These are phyloP conservation scores for Poteriospumella lacustris DNA, from an alignment of 108 stramenopile species.

Conservation along the genomic window DNA sequence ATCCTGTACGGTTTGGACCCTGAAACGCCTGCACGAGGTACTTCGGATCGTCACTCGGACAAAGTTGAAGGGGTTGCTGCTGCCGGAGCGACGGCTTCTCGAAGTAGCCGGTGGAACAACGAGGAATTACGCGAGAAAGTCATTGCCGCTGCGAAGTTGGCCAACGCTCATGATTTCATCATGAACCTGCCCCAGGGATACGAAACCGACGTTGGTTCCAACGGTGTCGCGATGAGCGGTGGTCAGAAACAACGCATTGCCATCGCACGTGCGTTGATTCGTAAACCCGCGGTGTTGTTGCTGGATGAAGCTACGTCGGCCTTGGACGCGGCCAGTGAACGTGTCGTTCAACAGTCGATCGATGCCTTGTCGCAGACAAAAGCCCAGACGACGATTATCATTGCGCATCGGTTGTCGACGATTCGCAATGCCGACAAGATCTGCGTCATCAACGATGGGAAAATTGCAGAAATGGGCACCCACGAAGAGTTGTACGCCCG, in stretches of 20 bases:
- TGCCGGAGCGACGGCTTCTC: no score
- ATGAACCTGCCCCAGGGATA: slow-evolving; percentile 54
- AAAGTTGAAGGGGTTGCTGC: no score
- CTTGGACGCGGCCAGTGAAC: slow-evolving; percentile 67
- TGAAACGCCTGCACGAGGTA: neutral
- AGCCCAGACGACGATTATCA: slow-evolving; percentile 56
- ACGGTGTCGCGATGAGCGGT: slow-evolving; percentile 45
- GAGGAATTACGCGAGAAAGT: neutral
- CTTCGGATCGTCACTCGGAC: no score
- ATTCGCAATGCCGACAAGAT: slow-evolving; percentile 74
- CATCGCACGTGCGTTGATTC: slow-evolving; percentile 76
- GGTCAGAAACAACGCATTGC: slow-evolving; percentile 66
- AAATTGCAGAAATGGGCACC: slow-evolving; percentile 65
- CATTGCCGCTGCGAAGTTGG: slow-evolving; percentile 32
- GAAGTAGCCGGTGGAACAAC: no score
- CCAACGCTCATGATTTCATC: slow-evolving; percentile 63
- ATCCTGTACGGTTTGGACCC: slow-evolving; percentile 64
- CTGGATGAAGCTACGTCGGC: slow-evolving; percentile 82
- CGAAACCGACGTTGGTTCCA: slow-evolving; percentile 48
- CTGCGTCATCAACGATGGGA: slow-evolving; percentile 74
- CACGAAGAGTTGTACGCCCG: slow-evolving; percentile 55
- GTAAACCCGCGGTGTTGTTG: slow-evolving; percentile 66
- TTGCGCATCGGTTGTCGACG: slow-evolving; percentile 79
- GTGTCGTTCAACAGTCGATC: slow-evolving; percentile 52
- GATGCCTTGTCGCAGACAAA: slow-evolving; percentile 33